These are phyloP conservation scores for Rhodotorula sp. DNA, from an alignment of 1,284 basidiomycete genomes.

Conservation along the genomic window DNA sequence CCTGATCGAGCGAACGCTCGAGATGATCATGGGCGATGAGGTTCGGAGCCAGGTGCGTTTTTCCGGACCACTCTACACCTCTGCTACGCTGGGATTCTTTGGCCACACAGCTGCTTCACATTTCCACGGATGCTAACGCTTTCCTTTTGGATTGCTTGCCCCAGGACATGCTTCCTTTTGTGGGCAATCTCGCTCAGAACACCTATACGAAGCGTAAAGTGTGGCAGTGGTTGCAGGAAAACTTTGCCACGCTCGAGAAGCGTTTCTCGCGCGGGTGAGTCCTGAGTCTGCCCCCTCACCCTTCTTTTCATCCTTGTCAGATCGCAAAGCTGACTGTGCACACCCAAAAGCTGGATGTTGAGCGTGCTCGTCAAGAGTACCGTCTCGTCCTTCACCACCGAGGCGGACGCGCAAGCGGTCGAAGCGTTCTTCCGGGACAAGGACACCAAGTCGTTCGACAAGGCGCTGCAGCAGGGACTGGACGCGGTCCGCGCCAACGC, in stretches of 20 bases:
- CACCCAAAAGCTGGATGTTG: constrained; percentile 10
- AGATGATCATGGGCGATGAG: constrained; percentile 42
- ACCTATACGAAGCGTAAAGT: constrained; percentile 46
- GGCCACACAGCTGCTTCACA: too few species aligned
- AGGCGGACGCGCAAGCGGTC: constrained; percentile 66
- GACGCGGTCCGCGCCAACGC: constrained; percentile 22
- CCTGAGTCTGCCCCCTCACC: neutral
- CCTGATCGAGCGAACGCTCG: constrained; percentile 49
- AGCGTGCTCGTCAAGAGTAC: constrained; percentile 15
- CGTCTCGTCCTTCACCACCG: constrained; percentile 58
- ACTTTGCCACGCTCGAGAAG: constrained; percentile 53
- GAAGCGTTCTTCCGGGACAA: constrained; percentile 58
- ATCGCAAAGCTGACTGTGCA: neutral
- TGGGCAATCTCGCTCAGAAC: constrained; percentile 47
- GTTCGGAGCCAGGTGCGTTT: constrained; percentile 46
- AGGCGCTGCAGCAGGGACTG: constrained; percentile 29
- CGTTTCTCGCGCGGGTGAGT: constrained; percentile 58
- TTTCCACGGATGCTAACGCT: neutral
- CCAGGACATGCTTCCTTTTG: constrained; percentile 44
- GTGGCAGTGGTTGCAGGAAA: constrained; percentile 49
- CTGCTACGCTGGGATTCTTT: too few species aligned
- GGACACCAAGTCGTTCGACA: constrained; percentile 28
- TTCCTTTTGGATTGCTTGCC: too few species aligned
- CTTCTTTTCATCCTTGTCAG: neutral
- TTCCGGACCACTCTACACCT: neutral